These are phyloP conservation scores for Pseudogymnoascus sp. DNA, from an alignment of 2,329 filamentous ascomycete species.

Conservation along the genomic window DNA sequence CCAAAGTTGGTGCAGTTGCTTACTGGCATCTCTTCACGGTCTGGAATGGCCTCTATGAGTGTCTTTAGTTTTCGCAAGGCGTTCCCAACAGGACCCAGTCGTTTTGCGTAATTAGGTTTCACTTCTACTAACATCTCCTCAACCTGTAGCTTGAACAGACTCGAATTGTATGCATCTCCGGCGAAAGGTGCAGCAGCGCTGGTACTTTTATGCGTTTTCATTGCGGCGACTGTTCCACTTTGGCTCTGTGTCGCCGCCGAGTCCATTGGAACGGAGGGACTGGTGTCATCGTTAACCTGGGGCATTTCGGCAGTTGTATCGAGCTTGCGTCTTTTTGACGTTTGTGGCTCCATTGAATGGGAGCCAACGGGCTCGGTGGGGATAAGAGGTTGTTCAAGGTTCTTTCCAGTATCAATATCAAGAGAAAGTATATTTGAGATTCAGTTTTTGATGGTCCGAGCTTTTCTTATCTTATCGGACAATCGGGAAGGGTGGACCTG, in stretches of 20 bases:
- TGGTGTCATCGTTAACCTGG: constrained; percentile 14
- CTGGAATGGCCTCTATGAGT: constrained; percentile 48
- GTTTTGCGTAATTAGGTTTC: constrained; percentile 49
- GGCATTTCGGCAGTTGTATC: constrained; percentile 12
- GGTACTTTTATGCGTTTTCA: constrained; percentile 12
- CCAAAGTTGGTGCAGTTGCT: constrained; percentile 10
- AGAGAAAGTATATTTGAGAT: constrained; percentile 9
- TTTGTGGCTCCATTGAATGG: constrained; percentile 19
- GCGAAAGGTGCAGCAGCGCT: constrained; percentile 32
- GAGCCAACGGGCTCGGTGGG: background rate
- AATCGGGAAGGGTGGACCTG: background rate
- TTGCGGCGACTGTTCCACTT: constrained; percentile 21
- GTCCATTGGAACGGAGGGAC: constrained; percentile 12
- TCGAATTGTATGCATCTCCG: constrained; percentile 49
- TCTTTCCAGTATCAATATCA: constrained; percentile 1
- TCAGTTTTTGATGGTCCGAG: constrained; percentile 10
- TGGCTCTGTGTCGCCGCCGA: constrained; percentile 12
- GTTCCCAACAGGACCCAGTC: constrained; percentile 43
- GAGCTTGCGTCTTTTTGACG: constrained; percentile 29
- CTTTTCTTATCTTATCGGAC: constrained; percentile 10
- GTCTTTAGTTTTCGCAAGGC: constrained; percentile 46
- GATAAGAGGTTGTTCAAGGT: constrained; percentile 7
- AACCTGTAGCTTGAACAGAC: constrained; percentile 58
- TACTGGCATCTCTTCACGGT: constrained; percentile 39
- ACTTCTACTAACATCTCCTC: constrained; percentile 53